Percentiles rank a stretch among this genome's conserved stretches.
Evolutionary conservation across 2,329 filamentous ascomycete genomes (phyloP).

Genomic region (Phyllosticta capitalensis): DNA sequence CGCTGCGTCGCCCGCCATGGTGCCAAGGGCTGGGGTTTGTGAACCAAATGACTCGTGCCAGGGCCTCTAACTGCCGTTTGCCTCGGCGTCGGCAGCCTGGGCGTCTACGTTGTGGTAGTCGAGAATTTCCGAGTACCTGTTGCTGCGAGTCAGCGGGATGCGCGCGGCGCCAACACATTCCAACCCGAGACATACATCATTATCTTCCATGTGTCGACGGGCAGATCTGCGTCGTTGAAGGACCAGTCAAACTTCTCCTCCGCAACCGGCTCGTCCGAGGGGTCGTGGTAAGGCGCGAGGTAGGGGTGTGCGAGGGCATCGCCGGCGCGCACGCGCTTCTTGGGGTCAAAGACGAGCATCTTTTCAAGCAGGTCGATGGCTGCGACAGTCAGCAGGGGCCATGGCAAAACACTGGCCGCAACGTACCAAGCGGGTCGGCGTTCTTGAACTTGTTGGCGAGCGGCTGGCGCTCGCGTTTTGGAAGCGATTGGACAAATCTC

Average conservation of each 20-base stretch:
- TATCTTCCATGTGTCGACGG: slow-evolving; percentile 99
- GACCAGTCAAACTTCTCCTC: slow-evolving; percentile 99
- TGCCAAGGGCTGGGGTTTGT: not conserved
- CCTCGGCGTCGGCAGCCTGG: slow-evolving; percentile 18
- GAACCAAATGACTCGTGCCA: not conserved
- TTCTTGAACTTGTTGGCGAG: slow-evolving; percentile 88
- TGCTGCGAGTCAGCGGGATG: not conserved
- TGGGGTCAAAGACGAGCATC: slow-evolving; percentile 98
- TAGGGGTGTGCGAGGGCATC: slow-evolving; percentile 87
- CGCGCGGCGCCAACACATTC: not conserved
- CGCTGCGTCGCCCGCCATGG: not conserved
- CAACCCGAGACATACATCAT: slow-evolving; percentile 71
- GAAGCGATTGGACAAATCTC: slow-evolving; percentile 93
- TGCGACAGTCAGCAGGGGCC: slow-evolving; percentile 23
- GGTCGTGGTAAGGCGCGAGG: slow-evolving; percentile 92
- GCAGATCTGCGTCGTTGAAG: slow-evolving; percentile 95
- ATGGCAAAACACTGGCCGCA: not conserved
- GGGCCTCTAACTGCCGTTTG: slow-evolving; percentile 13
- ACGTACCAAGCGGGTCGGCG: slow-evolving; percentile 71
- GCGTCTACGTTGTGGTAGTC: slow-evolving; percentile 92
- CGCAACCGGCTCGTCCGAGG: slow-evolving; percentile 87
- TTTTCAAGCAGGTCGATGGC: slow-evolving; percentile 89
- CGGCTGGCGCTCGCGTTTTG: slow-evolving; percentile 84
- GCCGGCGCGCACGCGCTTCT: slow-evolving; percentile 80
- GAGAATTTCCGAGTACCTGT: slow-evolving; percentile 95